Conservation (phyloP, 1,284 basidiomycete species). For the Cryptococcus neoformans region DNA sequence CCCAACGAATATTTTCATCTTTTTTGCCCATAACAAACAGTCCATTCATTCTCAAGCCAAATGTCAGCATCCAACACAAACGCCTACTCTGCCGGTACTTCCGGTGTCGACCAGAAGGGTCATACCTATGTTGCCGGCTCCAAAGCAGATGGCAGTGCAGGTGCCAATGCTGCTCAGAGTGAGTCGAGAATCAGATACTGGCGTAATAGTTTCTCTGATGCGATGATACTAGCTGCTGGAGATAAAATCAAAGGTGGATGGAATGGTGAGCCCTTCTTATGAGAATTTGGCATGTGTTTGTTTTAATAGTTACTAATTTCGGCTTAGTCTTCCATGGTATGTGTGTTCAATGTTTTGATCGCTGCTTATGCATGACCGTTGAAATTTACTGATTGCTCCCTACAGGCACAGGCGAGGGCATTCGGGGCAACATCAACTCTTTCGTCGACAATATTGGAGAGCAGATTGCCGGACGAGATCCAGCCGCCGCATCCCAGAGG, state of each 20-base stretch:
- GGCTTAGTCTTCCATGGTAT: slow-evolving; percentile 20
- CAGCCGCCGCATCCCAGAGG: slow-evolving; percentile 4
- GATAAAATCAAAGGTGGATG: slow-evolving; percentile 29
- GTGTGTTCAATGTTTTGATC: not conserved
- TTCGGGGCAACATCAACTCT: slow-evolving; percentile 34
- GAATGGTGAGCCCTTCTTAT: slow-evolving; percentile 14
- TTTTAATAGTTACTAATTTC: not conserved
- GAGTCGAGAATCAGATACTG: not conserved
- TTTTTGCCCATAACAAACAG: not conserved
- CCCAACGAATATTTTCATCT: not conserved
- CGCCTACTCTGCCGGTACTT: slow-evolving; percentile 8
- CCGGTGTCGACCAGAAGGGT: not conserved
- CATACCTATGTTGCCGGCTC: slow-evolving; percentile 6
- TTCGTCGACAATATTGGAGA: slow-evolving; percentile 27
- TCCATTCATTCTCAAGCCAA: not conserved
- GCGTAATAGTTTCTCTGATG: not conserved
- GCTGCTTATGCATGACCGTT: not conserved
- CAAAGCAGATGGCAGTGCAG: slow-evolving; percentile 13
- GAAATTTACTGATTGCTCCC: not conserved
- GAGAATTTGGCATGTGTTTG: not conserved
- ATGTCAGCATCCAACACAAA: slow-evolving; percentile 9
- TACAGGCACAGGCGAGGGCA: slow-evolving; percentile 31
- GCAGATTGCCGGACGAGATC: slow-evolving; percentile 22
- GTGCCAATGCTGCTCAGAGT: slow-evolving; percentile 13
- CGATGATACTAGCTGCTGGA: slow-evolving; percentile 2